Evolutionary conservation across 768 basidiomycete species (phyloP), one percentile per base, ranked within the genome.

Genomic region (Gloeostereum incarnatum): DNA sequence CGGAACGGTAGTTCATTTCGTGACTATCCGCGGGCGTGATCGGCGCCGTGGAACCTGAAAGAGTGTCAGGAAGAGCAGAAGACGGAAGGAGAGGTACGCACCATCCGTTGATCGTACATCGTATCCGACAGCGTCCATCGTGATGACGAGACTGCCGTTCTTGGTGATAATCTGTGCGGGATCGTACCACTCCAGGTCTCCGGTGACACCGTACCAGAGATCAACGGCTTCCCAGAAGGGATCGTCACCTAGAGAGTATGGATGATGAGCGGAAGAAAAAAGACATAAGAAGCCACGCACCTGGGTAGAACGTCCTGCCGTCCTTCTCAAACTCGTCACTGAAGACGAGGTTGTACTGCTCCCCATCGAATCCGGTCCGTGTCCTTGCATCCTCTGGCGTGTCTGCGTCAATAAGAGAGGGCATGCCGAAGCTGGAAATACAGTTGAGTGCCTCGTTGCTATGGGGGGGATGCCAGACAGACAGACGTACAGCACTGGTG

Each of bases 121-220:
- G n/a, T n/a, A n/a, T n/a, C n/a, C n/a, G 40, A 36, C 8, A 51
- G 44, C 49, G 19, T 83, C 81, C 68, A 87, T 71, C 4, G 74
- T 76, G 47, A 91, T 79, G 30, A 79, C 72, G 31, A 90, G 67
- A 20, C 62, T 55, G 2, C 88, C 88, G 42, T 73, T 65, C 18
- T 63, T 53, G 6, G 88, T 91, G 2, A 74, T 78, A 34, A 83
- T 54, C 50, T 81, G 78, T 8, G 52, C 49, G 0, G 83, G 77
- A 48, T 81, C 76, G 49, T 87, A 89, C 81, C 81, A 86, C 52
- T 88, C 85, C 39, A 74, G 42, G 51, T 89, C 85, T 3, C 48
- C 59, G 0, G 85, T 87, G 5, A 70, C 65, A 43, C 78, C 73
- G 48, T 88, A 88, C 75, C 85, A 85, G 4, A 81, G 49, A 46